These are phyloP conservation scores for Naganishia friedmannii DNA, from an alignment of 768 basidiomycete genomes.

Conservation along the genomic window DNA sequence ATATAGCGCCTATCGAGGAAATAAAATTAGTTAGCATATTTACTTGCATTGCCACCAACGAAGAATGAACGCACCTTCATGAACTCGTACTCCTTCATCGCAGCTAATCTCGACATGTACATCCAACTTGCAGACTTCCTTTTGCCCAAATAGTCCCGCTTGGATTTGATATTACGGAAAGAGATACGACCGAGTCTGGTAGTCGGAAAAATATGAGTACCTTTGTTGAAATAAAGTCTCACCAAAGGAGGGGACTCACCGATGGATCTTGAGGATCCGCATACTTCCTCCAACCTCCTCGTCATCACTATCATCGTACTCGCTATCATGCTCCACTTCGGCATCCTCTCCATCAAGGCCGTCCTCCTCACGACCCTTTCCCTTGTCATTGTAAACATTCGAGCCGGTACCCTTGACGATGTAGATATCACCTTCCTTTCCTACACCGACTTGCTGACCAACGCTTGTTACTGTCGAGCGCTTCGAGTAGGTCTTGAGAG, in stretches of 20 bases:
- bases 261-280: slow-evolving; percentile 88
- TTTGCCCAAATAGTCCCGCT: slow-evolving; percentile 93
- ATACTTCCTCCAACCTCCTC: slow-evolving; percentile 53
- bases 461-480: slow-evolving; percentile 65
- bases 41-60: not conserved
- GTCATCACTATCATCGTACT: slow-evolving; percentile 17
- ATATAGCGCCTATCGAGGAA: slow-evolving; percentile 67
- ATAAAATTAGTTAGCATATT: not conserved
- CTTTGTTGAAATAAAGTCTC: slow-evolving; percentile 8
- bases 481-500: slow-evolving; percentile 87
- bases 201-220: slow-evolving; percentile 12
- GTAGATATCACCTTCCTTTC: slow-evolving; percentile 84
- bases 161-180: slow-evolving; percentile 92
- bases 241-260: too few relatives aligned
- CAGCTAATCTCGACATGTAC: slow-evolving; percentile 95
- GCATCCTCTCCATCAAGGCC: not conserved
- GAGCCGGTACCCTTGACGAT: slow-evolving; percentile 36
- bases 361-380: slow-evolving; percentile 22
- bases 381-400: slow-evolving; percentile 25
- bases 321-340: not conserved
- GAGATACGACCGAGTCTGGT: slow-evolving; percentile 89
- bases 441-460: slow-evolving; percentile 97
- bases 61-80: slow-evolving; percentile 67
- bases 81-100: slow-evolving; percentile 97
- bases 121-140: slow-evolving; percentile 97